Conservation (phyloP, 768 basidiomycete species). For the Pleurotus cornucopiae region DNA sequence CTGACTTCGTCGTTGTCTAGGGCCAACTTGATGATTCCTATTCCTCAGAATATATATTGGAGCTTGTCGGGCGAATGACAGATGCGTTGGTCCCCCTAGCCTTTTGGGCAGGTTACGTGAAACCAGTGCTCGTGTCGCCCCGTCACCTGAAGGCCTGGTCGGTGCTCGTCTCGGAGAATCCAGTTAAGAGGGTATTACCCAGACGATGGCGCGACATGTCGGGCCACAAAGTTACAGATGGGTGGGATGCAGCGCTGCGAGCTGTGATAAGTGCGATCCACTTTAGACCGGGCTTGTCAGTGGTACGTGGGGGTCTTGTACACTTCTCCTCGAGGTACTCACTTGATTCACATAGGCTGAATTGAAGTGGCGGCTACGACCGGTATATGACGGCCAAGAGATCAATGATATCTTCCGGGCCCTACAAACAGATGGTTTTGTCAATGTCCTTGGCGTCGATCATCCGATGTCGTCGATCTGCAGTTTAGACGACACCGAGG, state of each 20-base stretch:
- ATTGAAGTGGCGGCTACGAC: conserved; percentile 65
- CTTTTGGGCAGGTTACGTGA: conserved; percentile 64
- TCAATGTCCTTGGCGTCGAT: conserved; percentile 29
- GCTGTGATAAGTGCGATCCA: conserved; percentile 65
- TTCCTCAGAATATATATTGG: conserved; percentile 20
- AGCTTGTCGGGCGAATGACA: conserved; percentile 37
- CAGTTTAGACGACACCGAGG: conserved; percentile 50
- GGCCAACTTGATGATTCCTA: conserved; percentile 11
- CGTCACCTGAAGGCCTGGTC: conserved; percentile 51
- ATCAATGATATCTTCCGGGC: conserved; percentile 56
- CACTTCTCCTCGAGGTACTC: conserved; percentile 5
- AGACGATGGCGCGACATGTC: conserved; percentile 75
- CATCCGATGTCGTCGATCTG: conserved; percentile 13
- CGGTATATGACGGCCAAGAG: conserved; percentile 75
- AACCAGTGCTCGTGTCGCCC: conserved; percentile 52
- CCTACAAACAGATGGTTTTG: conserved; percentile 48
- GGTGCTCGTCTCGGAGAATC: conserved; percentile 45
- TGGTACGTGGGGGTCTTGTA: conserved; percentile 39
- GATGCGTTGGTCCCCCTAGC: conserved; percentile 49
- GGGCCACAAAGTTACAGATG: conserved; percentile 54
- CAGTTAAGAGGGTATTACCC: conserved; percentile 48
- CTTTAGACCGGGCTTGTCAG: conserved; percentile 69
- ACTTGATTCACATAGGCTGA: conserved; percentile 42
- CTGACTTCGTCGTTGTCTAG: conserved; percentile 8
- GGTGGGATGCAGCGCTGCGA: conserved; percentile 70